Evolutionary conservation across 495 filamentous ascomycete genomes (phyloP).

Genomic region (Neurospora sp.): DNA sequence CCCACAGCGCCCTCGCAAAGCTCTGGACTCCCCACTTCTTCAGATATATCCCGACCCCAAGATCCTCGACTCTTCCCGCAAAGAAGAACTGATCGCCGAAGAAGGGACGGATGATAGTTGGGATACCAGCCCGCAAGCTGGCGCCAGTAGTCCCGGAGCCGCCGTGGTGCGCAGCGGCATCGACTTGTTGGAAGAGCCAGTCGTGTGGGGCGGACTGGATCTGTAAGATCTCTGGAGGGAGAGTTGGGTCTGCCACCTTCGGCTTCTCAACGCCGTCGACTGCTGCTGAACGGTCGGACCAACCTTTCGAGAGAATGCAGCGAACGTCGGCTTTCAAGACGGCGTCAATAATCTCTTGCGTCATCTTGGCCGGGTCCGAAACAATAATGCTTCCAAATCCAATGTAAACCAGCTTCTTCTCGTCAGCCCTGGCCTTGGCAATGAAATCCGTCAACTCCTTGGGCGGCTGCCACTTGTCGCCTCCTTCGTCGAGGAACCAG

Average conservation of each 20-base stretch:
- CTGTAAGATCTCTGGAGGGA: constrained; percentile 74
- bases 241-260: constrained; percentile 44
- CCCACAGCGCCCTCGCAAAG: constrained; percentile 84
- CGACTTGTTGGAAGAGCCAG: constrained; percentile 91
- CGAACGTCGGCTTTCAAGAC: constrained; percentile 87
- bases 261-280: constrained; percentile 27
- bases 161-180: constrained; percentile 90
- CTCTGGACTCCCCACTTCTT: constrained; percentile 76
- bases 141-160: constrained; percentile 94
- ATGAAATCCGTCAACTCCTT: constrained; percentile 73
- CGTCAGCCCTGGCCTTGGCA: constrained; percentile 60
- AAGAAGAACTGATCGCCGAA: constrained; percentile 99
- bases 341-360: constrained; percentile 79
- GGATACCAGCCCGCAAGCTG: constrained; percentile 81
- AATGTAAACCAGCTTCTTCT: constrained; percentile 91
- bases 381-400: constrained; percentile 96
- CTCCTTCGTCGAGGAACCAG: constrained; percentile 87
- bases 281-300: constrained; percentile 67
- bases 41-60: constrained; percentile 85
- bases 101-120: constrained; percentile 92
- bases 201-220: constrained; percentile 92
- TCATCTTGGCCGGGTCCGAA: constrained; percentile 79
- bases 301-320: constrained; percentile 96
- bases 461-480: constrained; percentile 61
- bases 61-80: constrained; percentile 75